Base-by-base conservation (phyloP, 495 filamentous ascomycete genomes). In the Penicillium tannophilum region DNA sequence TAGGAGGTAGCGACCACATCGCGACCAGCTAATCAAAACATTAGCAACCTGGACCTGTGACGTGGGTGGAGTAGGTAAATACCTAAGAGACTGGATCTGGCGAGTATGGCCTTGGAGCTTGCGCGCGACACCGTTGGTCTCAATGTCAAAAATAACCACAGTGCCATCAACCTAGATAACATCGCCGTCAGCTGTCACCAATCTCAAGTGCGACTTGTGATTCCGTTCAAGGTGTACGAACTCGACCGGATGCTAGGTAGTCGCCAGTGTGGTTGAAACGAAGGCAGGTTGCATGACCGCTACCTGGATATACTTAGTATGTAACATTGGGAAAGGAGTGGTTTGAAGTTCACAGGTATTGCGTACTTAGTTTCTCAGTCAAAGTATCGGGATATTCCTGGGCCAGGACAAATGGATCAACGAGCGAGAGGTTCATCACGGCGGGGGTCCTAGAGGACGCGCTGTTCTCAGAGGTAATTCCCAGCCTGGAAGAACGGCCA, bases 221-320 rank as follows among this genome's bases (percentile, higher is more conserved):
- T 19, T 45, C 4, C n/a, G 24, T 31, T 8, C 6, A 30, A 17
- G 52, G 36, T 42, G 24, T 52, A 74, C 78, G 63, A 70, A 88
- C 92, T 72, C 94, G 85, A 70, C 94, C 94, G 28, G 92, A 92
- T 42, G 94, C 94, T 58, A 98, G 86, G 63, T 93, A 91, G 71
- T 98, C 92, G 65, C 94, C 94, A 70, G 86, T 89, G 71, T 90
- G 89, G 65, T 92, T 97, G 82, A 99, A 99, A 52, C 92, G 90
- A 45, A 97, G 78, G 63, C 80, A 84, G 24, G 84, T 84, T 20
- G 87, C 82, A 74, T 86, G 86, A 33, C 87, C 87, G 63, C 81
- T 86, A 56, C 79, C 84, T 86, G 17, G 10, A 24, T 20, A 6
- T 7, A 12, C 20, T 47, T 5, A 28, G 26, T 41, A 39, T 17